Conservation (phyloP, 2,329 filamentous ascomycete genomes). For the Volutella citrinella region DNA sequence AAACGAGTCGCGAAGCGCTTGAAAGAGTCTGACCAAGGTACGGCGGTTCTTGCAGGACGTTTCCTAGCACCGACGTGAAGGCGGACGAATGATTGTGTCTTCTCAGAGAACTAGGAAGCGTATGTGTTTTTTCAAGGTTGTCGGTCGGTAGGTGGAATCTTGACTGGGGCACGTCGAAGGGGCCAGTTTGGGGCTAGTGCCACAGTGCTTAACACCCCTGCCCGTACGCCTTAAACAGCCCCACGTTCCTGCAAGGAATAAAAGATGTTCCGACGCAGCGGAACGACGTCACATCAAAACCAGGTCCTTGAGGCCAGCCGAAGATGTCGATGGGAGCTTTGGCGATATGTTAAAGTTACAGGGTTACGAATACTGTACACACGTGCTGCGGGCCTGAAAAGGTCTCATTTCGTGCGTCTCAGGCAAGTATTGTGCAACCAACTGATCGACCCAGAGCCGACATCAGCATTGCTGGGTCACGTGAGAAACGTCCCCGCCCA, state of each 20-base stretch:
- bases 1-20: conserved; percentile 3
- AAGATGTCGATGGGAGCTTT: no score
- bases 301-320: no score
- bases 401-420: no score
- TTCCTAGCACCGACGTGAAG: background rate
- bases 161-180: conserved; percentile 32
- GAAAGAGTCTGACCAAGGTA: no score
- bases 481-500: no score
- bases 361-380: no score
- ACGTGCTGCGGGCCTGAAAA: no score
- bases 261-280: conserved; percentile 21
- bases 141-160: conserved; percentile 32
- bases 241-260: conserved; percentile 23
- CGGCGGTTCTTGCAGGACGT: background rate
- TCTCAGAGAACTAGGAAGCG: conserved; percentile 13
- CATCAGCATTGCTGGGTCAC: no score
- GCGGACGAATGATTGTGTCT: conserved; percentile 9
- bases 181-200: conserved; percentile 32
- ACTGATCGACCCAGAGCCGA: no score
- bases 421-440: no score
- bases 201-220: conserved; percentile 23
- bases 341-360: no score
- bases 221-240: conserved; percentile 11
- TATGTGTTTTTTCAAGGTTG: conserved; percentile 33
- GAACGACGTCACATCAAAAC: conserved; percentile 24